These are phyloP conservation scores for Selaginella tamariscina DNA, from an alignment of 75 land plant species.

Conservation along the genomic window DNA sequence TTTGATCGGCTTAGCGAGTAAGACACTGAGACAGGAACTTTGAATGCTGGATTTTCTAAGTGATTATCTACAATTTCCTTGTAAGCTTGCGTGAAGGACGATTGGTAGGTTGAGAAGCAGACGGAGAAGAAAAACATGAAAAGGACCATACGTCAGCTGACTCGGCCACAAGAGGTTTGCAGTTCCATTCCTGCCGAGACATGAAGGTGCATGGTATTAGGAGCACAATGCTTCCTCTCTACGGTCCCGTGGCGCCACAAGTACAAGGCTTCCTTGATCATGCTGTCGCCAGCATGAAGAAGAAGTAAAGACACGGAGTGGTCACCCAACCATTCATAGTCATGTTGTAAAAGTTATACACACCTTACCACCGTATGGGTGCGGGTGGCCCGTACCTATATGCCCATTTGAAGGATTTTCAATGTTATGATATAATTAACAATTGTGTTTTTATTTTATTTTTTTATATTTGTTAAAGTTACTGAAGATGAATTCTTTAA, in stretches of 20 bases:
- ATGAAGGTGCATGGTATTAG: slow-evolving; percentile 13
- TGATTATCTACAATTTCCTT: slow-evolving; percentile 9
- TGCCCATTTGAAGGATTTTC: too few species aligned
- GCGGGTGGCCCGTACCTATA: too few species aligned
- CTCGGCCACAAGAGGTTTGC: background rate
- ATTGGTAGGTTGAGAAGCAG: slow-evolving; percentile 17
- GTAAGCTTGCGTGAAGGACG: background rate
- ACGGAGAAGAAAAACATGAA: slow-evolving; percentile 37
- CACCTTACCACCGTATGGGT: too few species aligned
- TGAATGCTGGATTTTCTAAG: background rate
- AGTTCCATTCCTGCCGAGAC: background rate
- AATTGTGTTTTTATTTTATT: too few species aligned
- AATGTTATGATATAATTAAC: too few species aligned
- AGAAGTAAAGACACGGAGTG: background rate
- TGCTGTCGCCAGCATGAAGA: background rate
- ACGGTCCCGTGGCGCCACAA: background rate
- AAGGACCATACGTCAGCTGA: slow-evolving; percentile 64
- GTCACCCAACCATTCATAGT: background rate
- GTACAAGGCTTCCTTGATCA: background rate
- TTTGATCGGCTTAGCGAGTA: background rate
- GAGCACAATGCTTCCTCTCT: slow-evolving; percentile 15
- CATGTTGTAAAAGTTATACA: too few species aligned
- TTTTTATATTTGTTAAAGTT: too few species aligned
- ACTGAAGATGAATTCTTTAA: too few species aligned
- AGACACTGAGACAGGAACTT: background rate